These are phyloP conservation scores for Lagenaria siceraria DNA, from an alignment of 306 rosid genomes.

Conservation along the genomic window DNA sequence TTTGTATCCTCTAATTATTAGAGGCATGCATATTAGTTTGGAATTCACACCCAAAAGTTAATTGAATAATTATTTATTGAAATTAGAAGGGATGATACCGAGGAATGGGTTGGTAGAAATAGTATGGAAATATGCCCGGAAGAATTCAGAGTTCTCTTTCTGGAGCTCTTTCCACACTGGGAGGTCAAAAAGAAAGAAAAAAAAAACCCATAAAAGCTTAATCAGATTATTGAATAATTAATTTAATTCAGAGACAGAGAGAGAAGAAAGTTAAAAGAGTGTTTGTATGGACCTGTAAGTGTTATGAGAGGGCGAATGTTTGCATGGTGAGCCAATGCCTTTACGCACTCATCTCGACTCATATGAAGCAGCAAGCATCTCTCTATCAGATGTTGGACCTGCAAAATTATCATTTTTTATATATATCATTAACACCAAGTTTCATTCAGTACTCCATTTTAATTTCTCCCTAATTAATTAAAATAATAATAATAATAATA, in stretches of 20 bases:
- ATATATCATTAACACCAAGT: too few species aligned
- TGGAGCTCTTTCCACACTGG: conserved; percentile 90
- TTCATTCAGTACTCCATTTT: too few species aligned
- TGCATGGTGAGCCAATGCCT: conserved; percentile 63
- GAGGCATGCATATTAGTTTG: too few species aligned
- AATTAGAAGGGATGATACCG: conserved; percentile 18
- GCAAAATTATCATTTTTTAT: too few species aligned
- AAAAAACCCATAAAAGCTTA: not conserved
- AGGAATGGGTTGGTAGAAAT: conserved; percentile 27
- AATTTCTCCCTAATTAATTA: too few species aligned
- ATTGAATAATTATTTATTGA: not conserved
- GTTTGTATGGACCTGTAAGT: conserved; percentile 38
- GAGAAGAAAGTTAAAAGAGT: not conserved
- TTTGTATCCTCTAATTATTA: too few species aligned
- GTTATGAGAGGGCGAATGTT: conserved; percentile 68
- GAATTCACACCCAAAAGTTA: too few species aligned
- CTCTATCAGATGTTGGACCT: conserved; percentile 94
- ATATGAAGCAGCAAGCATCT: conserved; percentile 73
- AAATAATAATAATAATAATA: too few species aligned
- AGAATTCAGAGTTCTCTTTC: conserved; percentile 76
- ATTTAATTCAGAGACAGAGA: not conserved
- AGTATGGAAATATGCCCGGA: conserved; percentile 52
- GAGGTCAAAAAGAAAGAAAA: not conserved
- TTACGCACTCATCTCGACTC: conserved; percentile 68
- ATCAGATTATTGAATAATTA: not conserved